Conservation (phyloP, 306 rosid species). For the Pterocarpus santalinus region DNA sequence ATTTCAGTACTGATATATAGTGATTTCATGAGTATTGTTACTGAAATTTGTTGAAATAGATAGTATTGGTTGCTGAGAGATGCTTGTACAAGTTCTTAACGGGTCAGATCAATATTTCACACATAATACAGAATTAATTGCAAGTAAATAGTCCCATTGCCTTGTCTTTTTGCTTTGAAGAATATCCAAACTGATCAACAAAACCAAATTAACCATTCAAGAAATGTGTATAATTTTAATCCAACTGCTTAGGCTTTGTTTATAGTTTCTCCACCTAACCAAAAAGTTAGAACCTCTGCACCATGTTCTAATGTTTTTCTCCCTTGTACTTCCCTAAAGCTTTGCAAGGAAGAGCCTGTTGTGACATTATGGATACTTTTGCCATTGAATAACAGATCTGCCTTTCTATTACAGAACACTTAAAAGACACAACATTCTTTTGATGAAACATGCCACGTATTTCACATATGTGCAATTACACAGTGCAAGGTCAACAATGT, state of each 20-base stretch:
- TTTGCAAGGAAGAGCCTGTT: conserved; percentile 1
- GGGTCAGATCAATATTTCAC: conserved; percentile 20
- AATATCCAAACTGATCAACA: conserved; percentile 36
- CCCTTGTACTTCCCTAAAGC: conserved; percentile 3
- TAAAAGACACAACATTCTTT: background rate
- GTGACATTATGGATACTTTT: background rate
- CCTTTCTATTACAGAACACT: conserved; percentile 13
- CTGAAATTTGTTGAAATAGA: conserved; percentile 12
- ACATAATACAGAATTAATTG: conserved; percentile 17
- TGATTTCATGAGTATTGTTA: conserved; percentile 4
- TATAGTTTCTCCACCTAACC: conserved; percentile 19
- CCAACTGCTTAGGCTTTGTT: conserved; percentile 15
- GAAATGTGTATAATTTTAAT: conserved; percentile 21
- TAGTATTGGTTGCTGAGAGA: conserved; percentile 31
- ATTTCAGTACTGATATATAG: background rate
- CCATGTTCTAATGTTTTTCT: conserved; percentile 12
- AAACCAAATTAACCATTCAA: conserved; percentile 34
- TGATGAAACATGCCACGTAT: conserved; percentile 11
- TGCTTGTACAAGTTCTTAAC: conserved; percentile 32
- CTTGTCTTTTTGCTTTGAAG: conserved; percentile 22
- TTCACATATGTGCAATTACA: conserved; percentile 21
- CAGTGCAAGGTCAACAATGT: conserved; percentile 24
- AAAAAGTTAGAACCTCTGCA: conserved; percentile 28
- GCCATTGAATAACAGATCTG: background rate
- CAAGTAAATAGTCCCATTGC: conserved; percentile 14